These are phyloP conservation scores for Cavenderia fasciculata DNA, from an alignment of 78 protist species.

Conservation along the genomic window DNA sequence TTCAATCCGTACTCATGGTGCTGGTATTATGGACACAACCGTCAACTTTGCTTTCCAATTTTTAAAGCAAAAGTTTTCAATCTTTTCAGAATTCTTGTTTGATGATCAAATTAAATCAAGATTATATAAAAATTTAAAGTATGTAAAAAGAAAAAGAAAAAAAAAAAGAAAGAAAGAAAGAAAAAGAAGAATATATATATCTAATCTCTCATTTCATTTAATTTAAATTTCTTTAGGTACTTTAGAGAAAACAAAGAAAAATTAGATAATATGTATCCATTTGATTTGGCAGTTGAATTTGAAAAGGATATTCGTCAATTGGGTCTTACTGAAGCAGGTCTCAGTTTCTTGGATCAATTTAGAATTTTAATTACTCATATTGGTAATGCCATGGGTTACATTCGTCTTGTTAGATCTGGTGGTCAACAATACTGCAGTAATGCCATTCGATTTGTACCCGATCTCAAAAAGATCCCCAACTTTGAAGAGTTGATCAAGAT, in stretches of 20 bases:
- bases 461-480: conserved; percentile 82
- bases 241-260: conserved; percentile 75
- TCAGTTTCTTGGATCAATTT: conserved; percentile 93
- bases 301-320: conserved; percentile 89
- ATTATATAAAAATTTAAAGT: conserved; percentile 81
- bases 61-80: conserved; percentile 78
- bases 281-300: conserved; percentile 88
- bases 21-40: conserved; percentile 98
- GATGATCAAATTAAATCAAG: conserved; percentile 97
- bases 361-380: conserved; percentile 93
- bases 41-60: conserved; percentile 95
- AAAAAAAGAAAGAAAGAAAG: background rate
- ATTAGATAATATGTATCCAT: conserved; percentile 84
- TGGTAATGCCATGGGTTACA: conserved; percentile 98
- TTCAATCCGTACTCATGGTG: conserved; percentile 98
- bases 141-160: background rate
- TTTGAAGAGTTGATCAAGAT: conserved; percentile 83
- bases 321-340: conserved; percentile 77
- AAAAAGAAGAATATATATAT: background rate
- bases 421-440: conserved; percentile 82
- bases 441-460: conserved; percentile 90
- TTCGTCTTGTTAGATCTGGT: conserved; percentile 95
- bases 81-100: conserved; percentile 95
- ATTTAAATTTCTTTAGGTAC: background rate
- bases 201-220: background rate